Conservation (phyloP, 2,329 filamentous ascomycete species). For the Metarhizium brunneum region DNA sequence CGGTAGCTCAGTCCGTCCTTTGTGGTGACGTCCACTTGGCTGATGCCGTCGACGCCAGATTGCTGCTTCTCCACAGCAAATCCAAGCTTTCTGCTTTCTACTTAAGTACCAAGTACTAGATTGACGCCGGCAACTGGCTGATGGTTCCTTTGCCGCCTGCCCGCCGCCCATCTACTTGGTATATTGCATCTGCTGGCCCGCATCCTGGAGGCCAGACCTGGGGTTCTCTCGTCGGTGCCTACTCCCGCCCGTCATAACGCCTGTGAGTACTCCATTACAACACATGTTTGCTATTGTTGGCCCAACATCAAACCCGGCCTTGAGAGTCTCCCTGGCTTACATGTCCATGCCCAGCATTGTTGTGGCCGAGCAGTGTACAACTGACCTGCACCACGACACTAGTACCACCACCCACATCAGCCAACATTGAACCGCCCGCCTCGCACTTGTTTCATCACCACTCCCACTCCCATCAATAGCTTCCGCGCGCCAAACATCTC, state of each 20-base stretch:
- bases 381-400: neutral
- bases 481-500: constrained; percentile 2
- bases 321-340: neutral
- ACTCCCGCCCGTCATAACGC: neutral
- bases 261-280: neutral
- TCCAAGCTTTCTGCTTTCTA: neutral
- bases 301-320: neutral
- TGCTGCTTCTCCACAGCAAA: neutral
- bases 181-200: no score
- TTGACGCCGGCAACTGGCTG: no score
- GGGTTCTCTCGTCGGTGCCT: neutral
- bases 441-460: constrained; percentile 9
- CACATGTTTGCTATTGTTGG: neutral
- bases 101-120: neutral
- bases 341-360: neutral
- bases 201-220: no score
- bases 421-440: constrained; percentile 2
- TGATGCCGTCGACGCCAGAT: neutral
- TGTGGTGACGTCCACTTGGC: neutral
- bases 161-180: no score
- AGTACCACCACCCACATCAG: neutral
- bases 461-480: constrained; percentile 2
- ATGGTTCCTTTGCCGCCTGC: no score
- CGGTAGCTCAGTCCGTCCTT: neutral
- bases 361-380: neutral